Evolutionary conservation across 768 basidiomycete genomes (phyloP).

Genomic region (Hygrophorus pudorinus): DNA sequence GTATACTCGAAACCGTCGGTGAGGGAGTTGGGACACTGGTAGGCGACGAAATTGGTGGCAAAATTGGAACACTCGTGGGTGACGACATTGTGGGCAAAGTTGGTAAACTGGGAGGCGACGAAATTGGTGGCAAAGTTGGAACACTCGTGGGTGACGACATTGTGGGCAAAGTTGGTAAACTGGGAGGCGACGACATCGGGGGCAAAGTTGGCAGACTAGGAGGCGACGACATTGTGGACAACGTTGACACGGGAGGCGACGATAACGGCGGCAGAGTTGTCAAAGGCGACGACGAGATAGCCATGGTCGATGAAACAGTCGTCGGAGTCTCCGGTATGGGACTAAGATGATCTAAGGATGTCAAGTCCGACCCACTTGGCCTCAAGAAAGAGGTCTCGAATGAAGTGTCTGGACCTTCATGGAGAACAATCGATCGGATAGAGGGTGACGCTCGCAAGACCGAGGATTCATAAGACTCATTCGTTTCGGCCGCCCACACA

Average conservation of each 20-base stretch:
- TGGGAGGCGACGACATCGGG: conserved; percentile 21
- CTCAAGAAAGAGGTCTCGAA: conserved; percentile 69
- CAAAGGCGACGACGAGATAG: conserved; percentile 22
- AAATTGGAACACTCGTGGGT: conserved; percentile 20
- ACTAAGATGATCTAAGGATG: conserved; percentile 32
- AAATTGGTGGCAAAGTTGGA: conserved; percentile 20
- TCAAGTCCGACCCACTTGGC: conserved; percentile 40
- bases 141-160: conserved; percentile 21
- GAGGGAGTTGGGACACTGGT: conserved; percentile 20
- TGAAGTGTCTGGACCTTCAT: conserved; percentile 53
- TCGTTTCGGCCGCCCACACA: conserved; percentile 56
- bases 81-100: conserved; percentile 13
- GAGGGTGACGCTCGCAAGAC: conserved; percentile 66
- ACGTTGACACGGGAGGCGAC: conserved; percentile 15
- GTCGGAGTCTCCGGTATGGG: conserved; percentile 34
- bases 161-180: conserved; percentile 18
- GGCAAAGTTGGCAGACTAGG: conserved; percentile 20
- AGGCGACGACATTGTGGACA: conserved; percentile 18
- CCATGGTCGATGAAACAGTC: conserved; percentile 16
- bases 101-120: conserved; percentile 20
- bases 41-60: conserved; percentile 23
- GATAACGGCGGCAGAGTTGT: conserved; percentile 21
- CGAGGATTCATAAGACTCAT: conserved; percentile 69
- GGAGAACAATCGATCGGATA: conserved; percentile 38
- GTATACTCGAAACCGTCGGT: conserved; percentile 23